Percentiles rank a stretch among this genome's conserved stretches.
phyloP scores from a whole-genome alignment of 2,329 filamentous ascomycete genomes.

The Ophiognomonia clavigignenti-juglandacearum region DNA sequence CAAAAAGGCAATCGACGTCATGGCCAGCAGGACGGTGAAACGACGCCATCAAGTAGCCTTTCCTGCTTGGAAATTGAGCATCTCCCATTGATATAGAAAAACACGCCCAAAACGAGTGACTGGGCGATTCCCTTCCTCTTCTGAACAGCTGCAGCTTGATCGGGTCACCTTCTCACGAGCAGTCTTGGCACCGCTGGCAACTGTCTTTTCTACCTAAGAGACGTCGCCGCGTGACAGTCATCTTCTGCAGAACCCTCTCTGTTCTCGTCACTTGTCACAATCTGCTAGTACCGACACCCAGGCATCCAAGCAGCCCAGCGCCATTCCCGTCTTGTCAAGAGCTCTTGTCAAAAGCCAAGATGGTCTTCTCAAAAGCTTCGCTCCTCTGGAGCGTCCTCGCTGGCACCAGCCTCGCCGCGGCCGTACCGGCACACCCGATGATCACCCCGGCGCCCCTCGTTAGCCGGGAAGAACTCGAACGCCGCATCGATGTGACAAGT shows the following conservation, averaged over 20 bases:
- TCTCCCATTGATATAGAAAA: neutral
- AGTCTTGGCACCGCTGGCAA: no score
- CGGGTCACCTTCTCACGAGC: neutral
- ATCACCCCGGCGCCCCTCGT: conserved; percentile 23
- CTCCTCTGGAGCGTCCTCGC: conserved; percentile 9
- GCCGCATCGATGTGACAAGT: conserved; percentile 37
- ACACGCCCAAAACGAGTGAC: no score
- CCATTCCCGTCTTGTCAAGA: neutral
- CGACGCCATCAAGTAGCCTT: neutral
- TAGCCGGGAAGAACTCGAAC: conserved; percentile 28
- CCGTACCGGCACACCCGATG: conserved; percentile 20
- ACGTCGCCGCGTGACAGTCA: no score
- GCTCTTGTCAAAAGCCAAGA: neutral
- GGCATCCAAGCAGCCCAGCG: neutral
- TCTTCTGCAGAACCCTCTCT: neutral
- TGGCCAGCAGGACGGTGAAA: conserved; percentile 3
- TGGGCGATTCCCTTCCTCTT: no score
- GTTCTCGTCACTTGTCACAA: neutral
- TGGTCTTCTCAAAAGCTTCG: conserved; percentile 2
- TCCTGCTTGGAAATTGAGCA: neutral
- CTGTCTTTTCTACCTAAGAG: no score
- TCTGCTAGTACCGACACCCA: neutral
- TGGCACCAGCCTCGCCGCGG: conserved; percentile 16
- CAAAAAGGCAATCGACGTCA: conserved; percentile 9
- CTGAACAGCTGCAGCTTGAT: no score